phyloP scores from a whole-genome alignment of 208 protist species.

The Acanthamoeba lenticulata region DNA sequence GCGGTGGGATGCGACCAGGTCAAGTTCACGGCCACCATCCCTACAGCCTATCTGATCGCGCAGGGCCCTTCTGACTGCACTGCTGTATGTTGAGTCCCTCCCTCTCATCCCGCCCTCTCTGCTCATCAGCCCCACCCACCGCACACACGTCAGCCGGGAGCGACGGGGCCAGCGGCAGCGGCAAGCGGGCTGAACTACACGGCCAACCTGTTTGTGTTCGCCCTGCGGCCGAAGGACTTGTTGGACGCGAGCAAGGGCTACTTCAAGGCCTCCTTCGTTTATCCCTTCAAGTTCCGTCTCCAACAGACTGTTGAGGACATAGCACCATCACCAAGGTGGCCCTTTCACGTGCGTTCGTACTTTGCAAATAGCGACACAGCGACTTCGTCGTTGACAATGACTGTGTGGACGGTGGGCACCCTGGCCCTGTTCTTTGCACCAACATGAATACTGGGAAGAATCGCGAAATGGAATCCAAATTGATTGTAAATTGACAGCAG shows the following conservation, averaged over 20 bases:
- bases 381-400: too few species aligned
- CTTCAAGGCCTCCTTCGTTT: conserved; percentile 42
- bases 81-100: background rate
- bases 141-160: background rate
- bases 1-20: conserved; percentile 7
- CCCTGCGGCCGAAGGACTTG: background rate
- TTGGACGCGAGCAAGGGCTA: background rate
- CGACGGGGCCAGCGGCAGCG: background rate
- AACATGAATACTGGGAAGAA: too few species aligned
- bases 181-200: background rate
- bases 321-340: background rate
- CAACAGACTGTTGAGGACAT: background rate
- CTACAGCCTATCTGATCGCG: background rate
- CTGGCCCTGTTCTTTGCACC: too few species aligned
- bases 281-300: conserved; percentile 15
- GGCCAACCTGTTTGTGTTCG: conserved; percentile 45
- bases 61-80: background rate
- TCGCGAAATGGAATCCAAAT: too few species aligned
- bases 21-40: conserved; percentile 35
- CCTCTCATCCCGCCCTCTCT: background rate
- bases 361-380: too few species aligned
- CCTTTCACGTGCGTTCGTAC: background rate
- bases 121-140: background rate
- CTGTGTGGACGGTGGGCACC: too few species aligned
- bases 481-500: too few species aligned